phyloP scores from a whole-genome alignment of 176 grass and related monocot species.

The Hordeum vulgare region MorexV3_pseudomolecules_assembly NC_058519.1:615792889-615793388 shows the following conservation, averaged over 20 bases:
- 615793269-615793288: slow-evolving; percentile 9
- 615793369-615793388: background rate
- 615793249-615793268: background rate
- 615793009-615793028: background rate
- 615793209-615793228: background rate
- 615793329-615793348: background rate
- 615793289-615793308: background rate
- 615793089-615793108: background rate
- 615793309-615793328: background rate
- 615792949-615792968: background rate
- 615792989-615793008: background rate
- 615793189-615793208: background rate
- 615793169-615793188: background rate
- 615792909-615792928: too few species aligned
- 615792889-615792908: too few species aligned
- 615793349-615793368: background rate
- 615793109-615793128: background rate
- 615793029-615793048: background rate
- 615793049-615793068: background rate
- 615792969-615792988: background rate
- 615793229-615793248: background rate
- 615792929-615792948: too few species aligned
- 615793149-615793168: too few species aligned
- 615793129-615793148: background rate
- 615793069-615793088: background rate